Evolutionary conservation across 2,329 filamentous ascomycete species (phyloP).

Genomic region (Dactylellina drechsleri): DNA sequence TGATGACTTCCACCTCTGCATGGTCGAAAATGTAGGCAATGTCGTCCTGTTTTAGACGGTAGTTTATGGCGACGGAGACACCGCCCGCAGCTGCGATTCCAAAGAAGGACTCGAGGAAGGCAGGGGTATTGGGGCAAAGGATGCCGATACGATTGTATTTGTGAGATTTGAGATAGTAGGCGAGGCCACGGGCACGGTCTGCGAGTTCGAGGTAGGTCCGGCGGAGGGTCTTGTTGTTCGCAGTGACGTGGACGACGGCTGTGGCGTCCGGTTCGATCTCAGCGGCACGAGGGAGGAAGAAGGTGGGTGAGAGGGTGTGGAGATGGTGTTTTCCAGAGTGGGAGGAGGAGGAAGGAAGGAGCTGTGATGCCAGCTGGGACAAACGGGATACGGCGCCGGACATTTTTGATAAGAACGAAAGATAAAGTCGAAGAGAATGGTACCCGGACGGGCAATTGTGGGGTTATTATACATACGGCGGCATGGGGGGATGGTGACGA

Average conservation of each 20-base stretch:
- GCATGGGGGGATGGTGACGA: too few relatives aligned
- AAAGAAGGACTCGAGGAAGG: slow-evolving; percentile 90
- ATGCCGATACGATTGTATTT: slow-evolving; percentile 77
- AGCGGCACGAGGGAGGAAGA: slow-evolving; percentile 85
- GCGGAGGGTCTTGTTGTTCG: slow-evolving; percentile 77
- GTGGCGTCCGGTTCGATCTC: slow-evolving; percentile 86
- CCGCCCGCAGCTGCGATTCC: slow-evolving; percentile 71
- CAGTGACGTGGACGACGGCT: slow-evolving; percentile 85
- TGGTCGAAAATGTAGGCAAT: slow-evolving; percentile 90
- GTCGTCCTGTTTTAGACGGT: slow-evolving; percentile 82
- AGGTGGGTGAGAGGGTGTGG: slow-evolving; percentile 78
- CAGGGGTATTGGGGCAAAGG: slow-evolving; percentile 89
- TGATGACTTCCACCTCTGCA: slow-evolving; percentile 84
- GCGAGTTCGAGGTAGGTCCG: slow-evolving; percentile 83
- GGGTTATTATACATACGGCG: slow-evolving; percentile 14
- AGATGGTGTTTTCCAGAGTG: slow-evolving; percentile 61
- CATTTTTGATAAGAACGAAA: slow-evolving; percentile 64
- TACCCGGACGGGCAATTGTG: neutral
- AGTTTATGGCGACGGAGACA: slow-evolving; percentile 69
- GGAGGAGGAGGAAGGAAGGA: slow-evolving; percentile 58
- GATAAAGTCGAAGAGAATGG: neutral
- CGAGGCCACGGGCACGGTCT: slow-evolving; percentile 84
- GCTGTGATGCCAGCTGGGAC: slow-evolving; percentile 68
- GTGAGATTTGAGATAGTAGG: slow-evolving; percentile 84
- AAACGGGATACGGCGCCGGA: slow-evolving; percentile 73